These are phyloP conservation scores for Tulasnella sp. DNA, from an alignment of 768 basidiomycete genomes.

Conservation along the genomic window DNA sequence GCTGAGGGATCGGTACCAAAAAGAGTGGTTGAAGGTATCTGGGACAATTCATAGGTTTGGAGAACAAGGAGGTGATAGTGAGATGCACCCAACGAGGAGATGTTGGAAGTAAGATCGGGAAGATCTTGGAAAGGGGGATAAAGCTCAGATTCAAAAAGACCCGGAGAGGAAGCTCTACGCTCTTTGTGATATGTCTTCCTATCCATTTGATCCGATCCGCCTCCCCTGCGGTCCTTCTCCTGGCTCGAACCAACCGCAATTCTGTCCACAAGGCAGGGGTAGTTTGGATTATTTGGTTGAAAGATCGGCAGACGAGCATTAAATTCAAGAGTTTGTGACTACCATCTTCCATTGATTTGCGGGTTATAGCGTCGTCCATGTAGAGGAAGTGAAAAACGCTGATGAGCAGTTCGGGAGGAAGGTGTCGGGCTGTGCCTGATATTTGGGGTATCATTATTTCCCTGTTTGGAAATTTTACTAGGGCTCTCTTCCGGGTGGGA, in stretches of 20 bases:
- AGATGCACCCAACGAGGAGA: not conserved
- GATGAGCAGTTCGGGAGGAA: not conserved
- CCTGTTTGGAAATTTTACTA: not conserved
- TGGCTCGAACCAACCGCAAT: not conserved
- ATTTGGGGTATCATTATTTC: not conserved
- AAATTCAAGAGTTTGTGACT: not conserved
- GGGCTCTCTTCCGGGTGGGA: no score
- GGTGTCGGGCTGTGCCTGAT: not conserved
- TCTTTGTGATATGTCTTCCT: not conserved
- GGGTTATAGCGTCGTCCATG: not conserved
- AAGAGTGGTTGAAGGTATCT: not conserved
- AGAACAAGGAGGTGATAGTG: not conserved
- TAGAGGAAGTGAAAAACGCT: not conserved
- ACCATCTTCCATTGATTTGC: not conserved
- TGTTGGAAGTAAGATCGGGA: not conserved
- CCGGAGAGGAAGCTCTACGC: not conserved
- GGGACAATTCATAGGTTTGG: not conserved
- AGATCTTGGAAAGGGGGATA: not conserved
- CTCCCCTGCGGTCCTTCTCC: not conserved
- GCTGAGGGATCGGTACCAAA: not conserved
- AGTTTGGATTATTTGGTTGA: not conserved
- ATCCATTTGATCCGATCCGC: not conserved
- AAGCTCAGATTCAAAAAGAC: not conserved
- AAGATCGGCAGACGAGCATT: not conserved
- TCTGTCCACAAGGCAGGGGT: not conserved